Percentiles rank a stretch among this genome's conserved stretches.
phyloP scores from a whole-genome alignment of 2,329 filamentous ascomycete species.

The Sodiomyces alkalinus region DNA sequence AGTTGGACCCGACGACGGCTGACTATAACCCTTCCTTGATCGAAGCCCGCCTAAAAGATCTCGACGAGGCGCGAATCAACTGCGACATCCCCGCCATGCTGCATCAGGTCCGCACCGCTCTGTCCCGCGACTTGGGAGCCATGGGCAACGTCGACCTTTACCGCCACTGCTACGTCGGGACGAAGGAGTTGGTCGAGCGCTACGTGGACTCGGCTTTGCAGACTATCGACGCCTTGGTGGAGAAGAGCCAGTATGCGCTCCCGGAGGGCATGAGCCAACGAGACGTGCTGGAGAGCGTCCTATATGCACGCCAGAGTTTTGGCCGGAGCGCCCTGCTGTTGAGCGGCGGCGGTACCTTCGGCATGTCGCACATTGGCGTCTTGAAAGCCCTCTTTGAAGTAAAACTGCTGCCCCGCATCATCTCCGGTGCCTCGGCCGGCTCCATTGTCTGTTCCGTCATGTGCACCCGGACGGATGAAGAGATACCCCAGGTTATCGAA shows the following conservation, averaged over 20 bases:
- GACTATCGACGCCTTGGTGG: conserved; percentile 58
- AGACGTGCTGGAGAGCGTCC: conserved; percentile 49
- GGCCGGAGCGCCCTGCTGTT: conserved; percentile 72
- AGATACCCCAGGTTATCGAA: conserved; percentile 54
- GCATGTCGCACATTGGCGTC: conserved; percentile 85
- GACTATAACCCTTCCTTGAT: conserved; percentile 63
- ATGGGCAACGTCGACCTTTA: conserved; percentile 79
- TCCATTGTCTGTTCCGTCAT: conserved; percentile 74
- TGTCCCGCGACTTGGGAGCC: conserved; percentile 68
- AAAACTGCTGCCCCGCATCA: conserved; percentile 65
- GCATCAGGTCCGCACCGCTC: conserved; percentile 61
- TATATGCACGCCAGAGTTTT: conserved; percentile 63
- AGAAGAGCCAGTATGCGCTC: conserved; percentile 32
- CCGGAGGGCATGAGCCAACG: conserved; percentile 41
- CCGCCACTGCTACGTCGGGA: conserved; percentile 70
- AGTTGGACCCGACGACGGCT: conserved; percentile 41
- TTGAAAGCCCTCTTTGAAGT: conserved; percentile 66
- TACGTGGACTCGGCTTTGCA: conserved; percentile 70
- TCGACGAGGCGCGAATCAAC: conserved; percentile 58
- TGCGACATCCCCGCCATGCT: conserved; percentile 66
- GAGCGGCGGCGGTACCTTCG: conserved; percentile 77
- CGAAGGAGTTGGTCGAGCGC: conserved; percentile 71
- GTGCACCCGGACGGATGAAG: conserved; percentile 62
- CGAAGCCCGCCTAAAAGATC: conserved; percentile 49
- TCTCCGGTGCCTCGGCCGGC: conserved; percentile 76